Evolutionary conservation across 2,329 filamentous ascomycete genomes (phyloP), one percentile per base, ranked within the genome.

Genomic region (Scedosporium apiospermum): DNA sequence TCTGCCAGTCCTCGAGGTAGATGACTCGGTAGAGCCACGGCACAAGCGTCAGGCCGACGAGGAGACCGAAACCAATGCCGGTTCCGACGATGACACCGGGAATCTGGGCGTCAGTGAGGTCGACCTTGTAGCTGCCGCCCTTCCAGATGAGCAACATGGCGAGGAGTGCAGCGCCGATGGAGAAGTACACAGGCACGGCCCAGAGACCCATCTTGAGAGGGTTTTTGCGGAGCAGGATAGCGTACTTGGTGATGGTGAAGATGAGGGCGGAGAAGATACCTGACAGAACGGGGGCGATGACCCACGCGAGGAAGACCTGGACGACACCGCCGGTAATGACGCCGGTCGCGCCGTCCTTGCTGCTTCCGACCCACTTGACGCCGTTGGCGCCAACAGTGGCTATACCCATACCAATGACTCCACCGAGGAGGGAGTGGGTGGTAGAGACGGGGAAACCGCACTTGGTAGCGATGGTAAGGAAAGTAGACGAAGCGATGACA

Each of bases 81-180:
- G 79, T 74, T 49, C 79, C 82, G 41, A 87, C 71, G 34, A 84
- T 83, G 61, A 82, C 78, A 62, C 82, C 82, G 16, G 77, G 77
- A 27, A 84, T 76, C 67, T 81, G 74, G 4, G 71, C 71, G 26
- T 79, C 76, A 49, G 73, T 79, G 42, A 87, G 75, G 9, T 77
- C 75, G 64, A 85, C 70, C 58, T 72, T 68, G 68, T 78, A 78
- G 65, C 69, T 71, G 46, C 75, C 78, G 42, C 78, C 79, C 71
- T 81, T 81, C 78, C 77, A 81, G 65, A 88, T 78, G 63, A 89
- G 82, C 64, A 88, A 82, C 70, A 89, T 82, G 67, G 78, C 76
- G 14, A 86, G 74, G 10, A 86, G 77, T 18, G 77, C 76, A 14
- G 78, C 77, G 0, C 83, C 83, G 53, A 85, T 67, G 68, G 76